Evolutionary conservation across 2,329 filamentous ascomycete species (phyloP).

Genomic region (Cercospora sesami): DNA sequence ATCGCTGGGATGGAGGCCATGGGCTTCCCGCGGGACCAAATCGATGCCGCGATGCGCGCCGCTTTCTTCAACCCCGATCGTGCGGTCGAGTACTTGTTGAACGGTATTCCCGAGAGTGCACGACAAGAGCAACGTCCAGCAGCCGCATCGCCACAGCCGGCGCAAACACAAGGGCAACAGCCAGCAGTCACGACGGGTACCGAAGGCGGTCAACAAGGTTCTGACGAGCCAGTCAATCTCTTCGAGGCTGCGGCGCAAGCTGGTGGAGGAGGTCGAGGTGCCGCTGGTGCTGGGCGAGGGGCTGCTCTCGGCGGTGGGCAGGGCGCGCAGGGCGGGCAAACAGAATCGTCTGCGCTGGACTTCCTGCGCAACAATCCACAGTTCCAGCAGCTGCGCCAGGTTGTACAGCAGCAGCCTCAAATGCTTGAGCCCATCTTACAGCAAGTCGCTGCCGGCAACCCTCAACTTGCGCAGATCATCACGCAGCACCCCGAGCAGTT

Average conservation of each 20-base stretch:
- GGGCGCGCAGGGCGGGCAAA: constrained; percentile 47
- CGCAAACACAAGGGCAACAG: constrained; percentile 34
- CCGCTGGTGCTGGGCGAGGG: constrained; percentile 43
- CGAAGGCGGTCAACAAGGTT: constrained; percentile 80
- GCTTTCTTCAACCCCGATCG: constrained; percentile 97
- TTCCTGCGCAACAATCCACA: constrained; percentile 94
- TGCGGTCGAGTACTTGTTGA: constrained; percentile 93
- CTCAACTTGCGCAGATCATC: constrained; percentile 89
- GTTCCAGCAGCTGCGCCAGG: constrained; percentile 95
- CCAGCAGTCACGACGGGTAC: constrained; percentile 42
- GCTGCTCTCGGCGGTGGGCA: constrained; percentile 43
- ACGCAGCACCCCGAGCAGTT: constrained; percentile 91
- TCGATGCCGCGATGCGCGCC: constrained; percentile 91
- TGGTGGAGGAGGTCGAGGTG: constrained; percentile 43
- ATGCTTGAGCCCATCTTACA: constrained; percentile 99
- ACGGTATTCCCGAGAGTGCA: constrained; percentile 83
- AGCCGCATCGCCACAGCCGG: constrained; percentile 39
- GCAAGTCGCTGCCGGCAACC: constrained; percentile 92
- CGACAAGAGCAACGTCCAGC: constrained; percentile 66
- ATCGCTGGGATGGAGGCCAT: constrained; percentile 95
- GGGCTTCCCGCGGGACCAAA: constrained; percentile 87
- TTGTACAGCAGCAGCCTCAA: constrained; percentile 94
- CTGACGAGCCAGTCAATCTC: constrained; percentile 74
- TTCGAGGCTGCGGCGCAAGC: constrained; percentile 68
- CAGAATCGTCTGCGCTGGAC: constrained; percentile 69